Evolutionary conservation across 2,329 filamentous ascomycete species (phyloP), one percentile per base, ranked within the genome.

Genomic region (Aspergillus sp.): DNA sequence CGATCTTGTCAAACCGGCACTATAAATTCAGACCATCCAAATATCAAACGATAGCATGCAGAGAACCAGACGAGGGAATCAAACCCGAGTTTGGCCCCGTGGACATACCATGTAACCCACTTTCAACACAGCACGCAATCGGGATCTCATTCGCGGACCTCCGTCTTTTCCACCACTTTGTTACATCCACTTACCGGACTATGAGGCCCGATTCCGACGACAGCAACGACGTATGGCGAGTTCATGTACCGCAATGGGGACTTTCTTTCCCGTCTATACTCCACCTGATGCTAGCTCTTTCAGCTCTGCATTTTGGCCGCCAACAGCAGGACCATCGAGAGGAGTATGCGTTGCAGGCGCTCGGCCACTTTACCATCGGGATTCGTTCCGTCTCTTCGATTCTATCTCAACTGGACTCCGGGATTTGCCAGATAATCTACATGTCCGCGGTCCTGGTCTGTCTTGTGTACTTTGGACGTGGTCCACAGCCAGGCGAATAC

Each of bases 301-400:
- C 54, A 1, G 48, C 55, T 0, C 40, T 58, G 0, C 53, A 58
- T 32, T 34, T 52, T 3, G 44, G 37, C 2, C 29, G 48, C 20
- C 12, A 49, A n/a, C 22, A 44, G 6, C 54, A 48, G 2, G 32
- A 34, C 2, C 14, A 29, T 4, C 40, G 41, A 13, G 34, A 37
- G 0, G 24, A 44, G 12, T 57, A 57, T 16, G 17, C 51, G 5
- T 29, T 31, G 6, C 45, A 52, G 35, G 55, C 54, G 4, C 51
- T 57, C 29, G 39, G 41, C 4, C 55, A 58, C 34, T 59, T 58
- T 24, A 57, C 49, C 0, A 57, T 58, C 26, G 55, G 55, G 1
- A 39, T 59, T 1, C 49, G 43, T 12, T 56, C 52, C 2, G 54
- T 59, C 0, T 56, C 52, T 0, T 29, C 44, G 2, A 43, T 58